phyloP scores from a whole-genome alignment of 805 yeast species.

The Candida dajiaensis region DNA sequence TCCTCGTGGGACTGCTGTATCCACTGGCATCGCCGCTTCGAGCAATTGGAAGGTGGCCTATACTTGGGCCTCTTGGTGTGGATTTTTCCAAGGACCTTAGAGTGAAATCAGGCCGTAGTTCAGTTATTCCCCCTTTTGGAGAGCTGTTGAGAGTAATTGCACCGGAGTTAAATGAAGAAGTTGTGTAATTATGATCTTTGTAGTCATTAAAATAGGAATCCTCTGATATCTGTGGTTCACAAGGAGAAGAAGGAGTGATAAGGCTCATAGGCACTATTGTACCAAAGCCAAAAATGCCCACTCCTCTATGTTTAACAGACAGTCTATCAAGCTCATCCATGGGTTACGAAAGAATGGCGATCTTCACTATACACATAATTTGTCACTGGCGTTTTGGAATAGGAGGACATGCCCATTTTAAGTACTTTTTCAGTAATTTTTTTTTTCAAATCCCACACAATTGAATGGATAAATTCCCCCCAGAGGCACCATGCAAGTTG shows the following conservation, averaged over 20 bases:
- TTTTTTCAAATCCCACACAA: too few relatives aligned
- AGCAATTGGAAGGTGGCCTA: neutral
- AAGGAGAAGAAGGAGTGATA: neutral
- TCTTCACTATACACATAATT: too few relatives aligned
- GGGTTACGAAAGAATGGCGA: neutral
- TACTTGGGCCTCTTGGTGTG: neutral
- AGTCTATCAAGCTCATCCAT: neutral
- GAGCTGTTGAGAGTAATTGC: neutral
- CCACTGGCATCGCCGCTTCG: neutral
- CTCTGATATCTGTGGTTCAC: neutral
- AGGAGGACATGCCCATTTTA: too few relatives aligned
- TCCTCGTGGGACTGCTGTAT: constrained; percentile 9
- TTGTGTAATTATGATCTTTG: neutral
- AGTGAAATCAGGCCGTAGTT: neutral
- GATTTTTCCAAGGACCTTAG: neutral
- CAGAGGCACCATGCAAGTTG: too few relatives aligned
- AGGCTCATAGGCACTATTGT: constrained; percentile 9
- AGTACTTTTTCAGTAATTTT: neutral
- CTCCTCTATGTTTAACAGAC: constrained; percentile 1
- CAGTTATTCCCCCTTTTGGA: constrained; percentile 1
- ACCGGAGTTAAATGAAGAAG: neutral
- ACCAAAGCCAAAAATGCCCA: constrained; percentile 12
- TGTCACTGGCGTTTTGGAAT: neutral
- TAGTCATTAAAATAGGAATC: neutral
- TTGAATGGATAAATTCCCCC: neutral